Evolutionary conservation across 768 basidiomycete genomes (phyloP).

Genomic region (Chalciporus pseudorubinellus): DNA sequence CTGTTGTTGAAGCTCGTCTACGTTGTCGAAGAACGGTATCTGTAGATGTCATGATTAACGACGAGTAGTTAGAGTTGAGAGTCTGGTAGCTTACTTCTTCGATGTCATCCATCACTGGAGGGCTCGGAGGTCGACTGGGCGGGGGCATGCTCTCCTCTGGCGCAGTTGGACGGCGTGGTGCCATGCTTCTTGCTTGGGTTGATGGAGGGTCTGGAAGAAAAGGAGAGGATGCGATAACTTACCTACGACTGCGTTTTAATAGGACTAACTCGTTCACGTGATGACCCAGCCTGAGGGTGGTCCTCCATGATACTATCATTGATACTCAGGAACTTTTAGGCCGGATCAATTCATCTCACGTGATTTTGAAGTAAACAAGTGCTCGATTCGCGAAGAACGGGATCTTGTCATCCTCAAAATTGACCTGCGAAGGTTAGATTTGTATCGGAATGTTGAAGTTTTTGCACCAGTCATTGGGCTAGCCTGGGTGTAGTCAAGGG

Average conservation of each 20-base stretch:
- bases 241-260: background rate
- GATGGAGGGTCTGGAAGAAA: background rate
- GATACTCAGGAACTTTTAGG: no score
- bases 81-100: conserved; percentile 36
- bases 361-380: no score
- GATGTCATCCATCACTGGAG: conserved; percentile 34
- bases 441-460: no score
- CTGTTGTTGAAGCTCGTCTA: conserved; percentile 86
- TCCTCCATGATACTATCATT: background rate
- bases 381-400: no score
- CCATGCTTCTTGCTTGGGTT: conserved; percentile 13
- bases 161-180: conserved; percentile 29
- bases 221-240: background rate
- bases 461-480: no score
- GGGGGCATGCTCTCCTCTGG: conserved; percentile 26
- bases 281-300: background rate
- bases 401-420: no score
- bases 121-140: conserved; percentile 27
- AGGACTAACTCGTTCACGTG: background rate
- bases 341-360: no score
- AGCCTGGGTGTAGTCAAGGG: no score
- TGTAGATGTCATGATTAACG: conserved; percentile 20
- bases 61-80: background rate
- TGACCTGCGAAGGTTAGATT: no score
- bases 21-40: conserved; percentile 67